Conservation (phyloP, 441 rosid species). For the Codiaeum variegatum region DNA sequence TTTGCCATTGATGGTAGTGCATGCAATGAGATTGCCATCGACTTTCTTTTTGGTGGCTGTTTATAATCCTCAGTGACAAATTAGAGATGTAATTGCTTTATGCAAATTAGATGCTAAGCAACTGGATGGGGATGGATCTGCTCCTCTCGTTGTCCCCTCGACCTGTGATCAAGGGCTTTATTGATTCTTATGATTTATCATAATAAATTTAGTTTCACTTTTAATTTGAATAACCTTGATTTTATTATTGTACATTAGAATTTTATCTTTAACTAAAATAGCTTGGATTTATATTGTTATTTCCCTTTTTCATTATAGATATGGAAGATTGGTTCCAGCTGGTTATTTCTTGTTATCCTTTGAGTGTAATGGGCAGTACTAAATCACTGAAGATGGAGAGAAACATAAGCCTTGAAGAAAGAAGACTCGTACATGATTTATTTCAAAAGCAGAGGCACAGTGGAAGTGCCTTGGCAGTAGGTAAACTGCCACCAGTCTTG, state of each 20-base stretch:
- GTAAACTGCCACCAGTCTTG: constrained; percentile 47
- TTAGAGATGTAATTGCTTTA: neutral
- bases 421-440: constrained; percentile 58
- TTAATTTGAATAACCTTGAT: neutral
- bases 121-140: neutral
- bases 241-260: neutral
- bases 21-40: neutral
- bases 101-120: neutral
- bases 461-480: constrained; percentile 32
- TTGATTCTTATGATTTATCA: neutral
- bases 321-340: constrained; percentile 88
- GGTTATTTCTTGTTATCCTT: constrained; percentile 81
- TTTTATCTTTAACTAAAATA: constrained; percentile 16
- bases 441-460: constrained; percentile 73
- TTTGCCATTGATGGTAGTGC: neutral
- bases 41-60: constrained; percentile 1
- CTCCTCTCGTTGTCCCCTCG: neutral
- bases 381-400: constrained; percentile 58
- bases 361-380: constrained; percentile 33
- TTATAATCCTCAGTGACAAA: neutral
- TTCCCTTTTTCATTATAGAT: constrained; percentile 33
- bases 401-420: constrained; percentile 54
- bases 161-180: neutral
- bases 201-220: constrained; percentile 10
- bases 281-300: constrained; percentile 6